Conservation (phyloP, 2,329 filamentous ascomycete species). For the Metarhizium album region DNA sequence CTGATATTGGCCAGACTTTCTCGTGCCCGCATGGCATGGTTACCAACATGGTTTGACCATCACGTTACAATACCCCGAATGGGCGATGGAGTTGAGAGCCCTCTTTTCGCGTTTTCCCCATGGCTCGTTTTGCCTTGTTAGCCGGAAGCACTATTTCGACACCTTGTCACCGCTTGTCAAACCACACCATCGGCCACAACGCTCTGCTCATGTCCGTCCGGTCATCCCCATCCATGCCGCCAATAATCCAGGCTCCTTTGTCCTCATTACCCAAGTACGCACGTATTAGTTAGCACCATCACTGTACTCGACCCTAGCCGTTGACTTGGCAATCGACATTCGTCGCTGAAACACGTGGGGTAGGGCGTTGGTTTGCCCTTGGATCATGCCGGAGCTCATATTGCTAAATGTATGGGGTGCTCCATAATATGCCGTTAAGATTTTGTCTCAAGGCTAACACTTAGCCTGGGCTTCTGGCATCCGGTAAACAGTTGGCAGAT, state of each 20-base stretch:
- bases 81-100: background rate
- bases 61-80: background rate
- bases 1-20: background rate
- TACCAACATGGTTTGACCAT: background rate
- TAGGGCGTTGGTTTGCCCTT: background rate
- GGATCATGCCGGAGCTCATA: background rate
- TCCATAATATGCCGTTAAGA: background rate
- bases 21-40: background rate
- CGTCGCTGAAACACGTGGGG: constrained; percentile 13
- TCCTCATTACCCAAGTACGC: background rate
- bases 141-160: background rate
- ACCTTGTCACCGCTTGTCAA: background rate
- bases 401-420: background rate
- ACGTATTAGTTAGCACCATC: background rate
- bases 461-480: background rate
- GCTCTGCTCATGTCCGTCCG: background rate
- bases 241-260: background rate
- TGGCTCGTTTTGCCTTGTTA: background rate
- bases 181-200: background rate
- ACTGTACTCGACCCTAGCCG: background rate
- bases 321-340: constrained; percentile 17
- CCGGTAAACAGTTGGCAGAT: background rate
- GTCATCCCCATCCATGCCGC: background rate
- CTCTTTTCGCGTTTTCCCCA: background rate
- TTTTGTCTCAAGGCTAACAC: background rate